These are phyloP conservation scores for Chlamydomonas eustigma DNA, from an alignment of 139 green algal genomes.

Conservation along the genomic window DNA sequence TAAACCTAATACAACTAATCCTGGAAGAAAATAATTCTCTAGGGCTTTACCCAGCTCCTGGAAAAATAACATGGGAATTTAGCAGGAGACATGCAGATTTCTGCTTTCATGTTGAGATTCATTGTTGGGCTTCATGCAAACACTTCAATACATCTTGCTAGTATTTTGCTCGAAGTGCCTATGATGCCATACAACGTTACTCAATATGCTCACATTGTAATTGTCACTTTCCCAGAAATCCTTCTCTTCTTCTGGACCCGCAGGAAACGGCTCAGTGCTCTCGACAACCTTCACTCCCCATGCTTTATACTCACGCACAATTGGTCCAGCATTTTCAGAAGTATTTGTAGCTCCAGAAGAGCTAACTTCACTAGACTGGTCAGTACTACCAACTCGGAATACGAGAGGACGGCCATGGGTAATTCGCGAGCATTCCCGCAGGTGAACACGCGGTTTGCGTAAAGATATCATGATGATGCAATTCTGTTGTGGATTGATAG, in stretches of 20 bases:
- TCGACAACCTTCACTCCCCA: background rate
- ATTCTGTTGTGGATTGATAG: no score
- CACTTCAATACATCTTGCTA: background rate
- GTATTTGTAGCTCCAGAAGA: no score
- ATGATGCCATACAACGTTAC: background rate
- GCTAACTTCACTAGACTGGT: no score
- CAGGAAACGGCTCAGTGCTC: background rate
- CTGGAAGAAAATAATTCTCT: constrained; percentile 8
- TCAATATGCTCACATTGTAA: background rate
- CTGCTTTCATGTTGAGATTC: background rate
- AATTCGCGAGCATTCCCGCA: no score
- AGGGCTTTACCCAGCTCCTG: background rate
- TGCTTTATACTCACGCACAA: constrained; percentile 6
- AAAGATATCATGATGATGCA: no score
- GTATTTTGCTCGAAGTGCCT: background rate
- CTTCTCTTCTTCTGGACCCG: background rate
- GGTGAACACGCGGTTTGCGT: no score
- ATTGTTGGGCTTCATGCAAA: background rate
- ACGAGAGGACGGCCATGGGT: no score
- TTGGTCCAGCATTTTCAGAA: background rate
- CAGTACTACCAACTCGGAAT: no score
- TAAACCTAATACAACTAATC: background rate
- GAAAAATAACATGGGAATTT: background rate
- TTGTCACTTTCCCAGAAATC: constrained; percentile 8
- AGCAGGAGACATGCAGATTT: background rate